A percentile compares a stretch with the other conserved stretches of the same genome.
phyloP scores from a whole-genome alignment of 306 rosid genomes.

The Corylus americana region DNA sequence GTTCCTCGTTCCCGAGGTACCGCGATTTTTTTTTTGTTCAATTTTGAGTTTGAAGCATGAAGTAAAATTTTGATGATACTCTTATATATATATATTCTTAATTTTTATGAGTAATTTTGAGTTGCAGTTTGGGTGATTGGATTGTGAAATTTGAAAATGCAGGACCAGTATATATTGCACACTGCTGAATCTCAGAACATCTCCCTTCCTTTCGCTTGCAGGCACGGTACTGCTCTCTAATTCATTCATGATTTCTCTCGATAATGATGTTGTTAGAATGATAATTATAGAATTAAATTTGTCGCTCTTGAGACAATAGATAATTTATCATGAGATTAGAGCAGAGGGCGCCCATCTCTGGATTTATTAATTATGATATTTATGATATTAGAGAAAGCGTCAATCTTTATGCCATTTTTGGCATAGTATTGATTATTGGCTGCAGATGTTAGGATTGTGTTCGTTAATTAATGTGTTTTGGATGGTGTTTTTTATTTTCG shows the following conservation, averaged over 20 bases:
- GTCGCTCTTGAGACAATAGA: neutral
- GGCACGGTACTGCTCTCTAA: constrained; percentile 79
- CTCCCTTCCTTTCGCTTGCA: constrained; percentile 97
- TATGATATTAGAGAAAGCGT: too few relatives aligned
- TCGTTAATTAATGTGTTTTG: too few relatives aligned
- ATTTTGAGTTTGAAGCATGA: constrained; percentile 5
- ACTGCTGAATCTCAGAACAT: constrained; percentile 89
- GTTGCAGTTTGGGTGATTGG: neutral
- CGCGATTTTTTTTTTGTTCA: neutral
- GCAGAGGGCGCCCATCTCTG: neutral
- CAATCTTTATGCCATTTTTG: too few relatives aligned
- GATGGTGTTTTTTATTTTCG: too few relatives aligned
- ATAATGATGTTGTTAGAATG: neutral
- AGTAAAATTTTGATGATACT: neutral
- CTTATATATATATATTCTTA: neutral
- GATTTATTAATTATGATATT: neutral
- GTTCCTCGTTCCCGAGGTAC: constrained; percentile 89
- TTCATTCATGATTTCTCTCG: neutral
- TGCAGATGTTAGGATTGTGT: too few relatives aligned
- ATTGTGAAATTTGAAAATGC: constrained; percentile 31
- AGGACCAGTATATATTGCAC: constrained; percentile 95
- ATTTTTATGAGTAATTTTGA: neutral
- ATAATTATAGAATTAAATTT: neutral
- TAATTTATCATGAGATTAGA: neutral
- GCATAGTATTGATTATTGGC: too few relatives aligned